Evolutionary conservation across 2,329 filamentous ascomycete genomes (phyloP).

Genomic region (Cyclaneusma minus): DNA sequence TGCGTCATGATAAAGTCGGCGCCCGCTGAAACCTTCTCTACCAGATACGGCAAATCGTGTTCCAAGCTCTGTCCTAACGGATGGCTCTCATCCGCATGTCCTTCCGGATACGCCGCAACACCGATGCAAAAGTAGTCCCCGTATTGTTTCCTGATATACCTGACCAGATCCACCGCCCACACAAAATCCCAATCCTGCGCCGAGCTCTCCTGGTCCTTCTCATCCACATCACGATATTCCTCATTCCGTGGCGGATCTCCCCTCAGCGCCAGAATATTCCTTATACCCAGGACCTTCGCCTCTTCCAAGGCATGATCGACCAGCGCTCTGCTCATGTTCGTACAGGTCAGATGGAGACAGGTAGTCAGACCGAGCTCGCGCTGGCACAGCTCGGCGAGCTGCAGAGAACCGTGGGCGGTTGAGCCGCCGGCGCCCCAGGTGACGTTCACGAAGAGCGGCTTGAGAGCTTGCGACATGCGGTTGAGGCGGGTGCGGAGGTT

Average conservation of each 20-base stretch:
- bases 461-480: conserved; percentile 83
- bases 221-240: conserved; percentile 60
- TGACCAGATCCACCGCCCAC: conserved; percentile 79
- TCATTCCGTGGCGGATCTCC: conserved; percentile 82
- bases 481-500: conserved; percentile 88
- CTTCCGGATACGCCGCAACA: conserved; percentile 88
- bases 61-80: conserved; percentile 55
- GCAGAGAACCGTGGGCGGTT: conserved; percentile 78
- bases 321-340: conserved; percentile 80
- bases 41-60: conserved; percentile 72
- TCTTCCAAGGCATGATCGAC: conserved; percentile 84
- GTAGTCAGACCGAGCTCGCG: conserved; percentile 83
- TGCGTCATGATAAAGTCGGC: conserved; percentile 99
- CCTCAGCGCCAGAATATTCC: conserved; percentile 83
- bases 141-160: conserved; percentile 71
- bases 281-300: conserved; percentile 76
- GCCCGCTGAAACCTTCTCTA: conserved; percentile 81
- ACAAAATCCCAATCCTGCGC: conserved; percentile 60
- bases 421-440: conserved; percentile 96
- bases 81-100: conserved; percentile 81
- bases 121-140: conserved; percentile 95
- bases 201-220: conserved; percentile 33
- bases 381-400: conserved; percentile 91
- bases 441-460: conserved; percentile 88
- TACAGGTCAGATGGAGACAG: conserved; percentile 91